Evolutionary conservation across 1,284 basidiomycete genomes (phyloP), one percentile per base, ranked within the genome.

Genomic region (Taiwanofungus camphoratus): DNA sequence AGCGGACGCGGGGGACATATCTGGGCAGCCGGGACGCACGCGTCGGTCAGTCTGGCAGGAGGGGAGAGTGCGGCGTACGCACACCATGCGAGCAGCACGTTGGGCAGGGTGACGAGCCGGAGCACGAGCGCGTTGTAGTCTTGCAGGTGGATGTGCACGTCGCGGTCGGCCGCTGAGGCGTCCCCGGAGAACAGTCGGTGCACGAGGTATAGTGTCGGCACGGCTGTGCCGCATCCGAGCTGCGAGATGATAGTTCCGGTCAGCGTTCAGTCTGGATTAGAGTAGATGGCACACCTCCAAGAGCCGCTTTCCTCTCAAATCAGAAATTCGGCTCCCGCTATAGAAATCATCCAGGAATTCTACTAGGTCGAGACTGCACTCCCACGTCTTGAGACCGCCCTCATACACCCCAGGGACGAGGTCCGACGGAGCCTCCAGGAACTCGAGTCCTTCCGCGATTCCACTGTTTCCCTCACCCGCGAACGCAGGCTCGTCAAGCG

Each of bases 331-430:
- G 2, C 48, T 39, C 5, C 36, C 34, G 22, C 62, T 56, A 30
- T 66, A 53, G 42, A 70, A 51, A 21, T 61, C 49, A 53, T 69
- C 64, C 22, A 79, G 64, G 53, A 76, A 79, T 33, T 70, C 72
- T 0, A 87, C 88, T 0, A 99, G 72, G 63, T 98, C 95, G 12
- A 94, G 64, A 27, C 90, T 88, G 50, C 92, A 96, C 63, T 99
- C 95, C 95, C 95, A 99, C 2, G 93, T 97, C 66, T 98, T 98
- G 43, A 99, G 63, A 0, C 95, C 95, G 12, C 95, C 95, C 65
- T 98, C 95, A 58, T 99, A 98, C 0, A 93, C 74, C 0, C 92
- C 86, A 1, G 93, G 90, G 8, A 98, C 79, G 9, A 99, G 76
- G 64, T 98, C 95, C 0, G 91, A 92, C 0, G 88, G 83, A 1